Evolutionary conservation across 2,329 filamentous ascomycete species (phyloP).

Genomic region (Aureobasidium pullulans): DNA sequence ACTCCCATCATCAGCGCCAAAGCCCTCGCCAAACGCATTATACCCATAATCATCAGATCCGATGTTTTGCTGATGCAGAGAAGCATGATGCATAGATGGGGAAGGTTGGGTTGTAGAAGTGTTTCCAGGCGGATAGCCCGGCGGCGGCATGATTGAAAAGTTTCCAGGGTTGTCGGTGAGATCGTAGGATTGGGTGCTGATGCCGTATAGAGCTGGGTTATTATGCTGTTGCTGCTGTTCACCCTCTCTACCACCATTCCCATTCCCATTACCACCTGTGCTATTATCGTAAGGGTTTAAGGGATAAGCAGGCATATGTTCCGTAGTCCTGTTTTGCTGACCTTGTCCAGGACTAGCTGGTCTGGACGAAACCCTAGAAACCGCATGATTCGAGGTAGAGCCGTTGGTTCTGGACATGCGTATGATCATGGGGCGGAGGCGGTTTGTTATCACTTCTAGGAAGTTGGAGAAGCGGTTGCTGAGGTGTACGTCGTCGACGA

Average conservation of each 20-base stretch:
- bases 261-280: background rate
- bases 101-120: background rate
- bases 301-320: background rate
- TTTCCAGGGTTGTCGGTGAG: conserved; percentile 30
- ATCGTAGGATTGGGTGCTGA: conserved; percentile 39
- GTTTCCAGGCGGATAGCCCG: conserved; percentile 20
- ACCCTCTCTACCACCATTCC: conserved; percentile 18
- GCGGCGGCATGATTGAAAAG: conserved; percentile 43
- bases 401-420: conserved; percentile 46
- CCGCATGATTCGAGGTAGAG: conserved; percentile 21
- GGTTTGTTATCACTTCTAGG: conserved; percentile 68
- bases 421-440: conserved; percentile 64
- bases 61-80: conserved; percentile 8
- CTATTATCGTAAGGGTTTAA: background rate
- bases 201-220: conserved; percentile 33
- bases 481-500: conserved; percentile 78
- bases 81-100: conserved; percentile 16
- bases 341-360: background rate
- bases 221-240: conserved; percentile 18
- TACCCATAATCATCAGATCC: conserved; percentile 15
- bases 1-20: conserved; percentile 17
- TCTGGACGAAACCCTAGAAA: background rate
- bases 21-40: conserved; percentile 16
- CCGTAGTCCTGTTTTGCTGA: background rate
- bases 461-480: conserved; percentile 79